phyloP scores from a whole-genome alignment of 331 rosid genomes.

The Malus hybrid region DNA sequence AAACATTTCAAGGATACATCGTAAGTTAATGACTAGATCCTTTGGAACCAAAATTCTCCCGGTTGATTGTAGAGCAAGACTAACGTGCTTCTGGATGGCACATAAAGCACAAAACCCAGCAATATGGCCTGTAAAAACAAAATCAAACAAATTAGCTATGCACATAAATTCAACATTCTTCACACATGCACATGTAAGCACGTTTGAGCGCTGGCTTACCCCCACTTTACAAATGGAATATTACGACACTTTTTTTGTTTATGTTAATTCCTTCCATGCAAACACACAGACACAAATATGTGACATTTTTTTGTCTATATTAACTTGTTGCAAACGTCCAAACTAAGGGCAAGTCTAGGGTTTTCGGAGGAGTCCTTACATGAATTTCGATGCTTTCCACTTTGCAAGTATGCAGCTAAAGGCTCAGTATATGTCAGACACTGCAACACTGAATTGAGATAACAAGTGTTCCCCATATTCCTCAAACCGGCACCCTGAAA shows the following conservation, averaged over 20 bases:
- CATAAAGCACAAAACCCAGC: slow-evolving; percentile 97
- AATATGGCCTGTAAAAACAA: slow-evolving; percentile 50
- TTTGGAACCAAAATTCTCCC: slow-evolving; percentile 74
- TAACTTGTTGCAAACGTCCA: not conserved
- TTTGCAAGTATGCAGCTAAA: slow-evolving; percentile 92
- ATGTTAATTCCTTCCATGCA: not conserved
- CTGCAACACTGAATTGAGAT: slow-evolving; percentile 81
- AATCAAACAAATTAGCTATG: slow-evolving; percentile 24
- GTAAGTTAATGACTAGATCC: slow-evolving; percentile 70
- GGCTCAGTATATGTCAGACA: slow-evolving; percentile 95
- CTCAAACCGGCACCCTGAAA: slow-evolving; percentile 85
- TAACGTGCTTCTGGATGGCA: slow-evolving; percentile 93
- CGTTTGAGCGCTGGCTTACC: not conserved
- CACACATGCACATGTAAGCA: not conserved
- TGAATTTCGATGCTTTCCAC: slow-evolving; percentile 88
- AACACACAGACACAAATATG: not conserved
- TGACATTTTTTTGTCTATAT: not conserved
- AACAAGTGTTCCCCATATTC: slow-evolving; percentile 85
- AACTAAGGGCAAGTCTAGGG: not conserved
- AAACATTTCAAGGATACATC: slow-evolving; percentile 56
- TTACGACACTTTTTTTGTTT: not conserved
- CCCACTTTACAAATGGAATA: not conserved
- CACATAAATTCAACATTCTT: not conserved
- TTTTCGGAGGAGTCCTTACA: slow-evolving; percentile 37
- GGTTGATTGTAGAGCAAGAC: slow-evolving; percentile 76